Conservation (phyloP, 192 early-diverging fungal species). For the Gamsiella multidivaricata region DNA sequence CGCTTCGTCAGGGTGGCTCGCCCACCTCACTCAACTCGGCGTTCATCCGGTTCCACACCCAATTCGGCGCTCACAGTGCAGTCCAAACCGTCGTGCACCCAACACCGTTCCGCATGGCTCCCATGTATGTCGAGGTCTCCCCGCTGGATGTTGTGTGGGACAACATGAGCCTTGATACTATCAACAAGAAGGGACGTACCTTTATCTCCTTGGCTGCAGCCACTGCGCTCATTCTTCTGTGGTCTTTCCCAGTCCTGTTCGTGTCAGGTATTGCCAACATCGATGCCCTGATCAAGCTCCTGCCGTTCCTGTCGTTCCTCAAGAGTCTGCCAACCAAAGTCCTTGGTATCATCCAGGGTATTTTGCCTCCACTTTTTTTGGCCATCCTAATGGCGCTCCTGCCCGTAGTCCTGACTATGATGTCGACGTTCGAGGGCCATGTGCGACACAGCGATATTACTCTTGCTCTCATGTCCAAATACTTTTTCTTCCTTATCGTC, state of each 20-base stretch:
- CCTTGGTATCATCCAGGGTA: slow-evolving; percentile 70
- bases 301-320: slow-evolving; percentile 39
- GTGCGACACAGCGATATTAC: slow-evolving; percentile 27
- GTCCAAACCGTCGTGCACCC: slow-evolving; percentile 52
- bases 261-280: slow-evolving; percentile 38
- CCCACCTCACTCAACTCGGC: slow-evolving; percentile 67
- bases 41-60: slow-evolving; percentile 84
- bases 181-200: slow-evolving; percentile 64
- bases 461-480: slow-evolving; percentile 59
- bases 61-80: slow-evolving; percentile 68
- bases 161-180: slow-evolving; percentile 70
- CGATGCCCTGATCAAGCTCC: slow-evolving; percentile 2
- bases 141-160: slow-evolving; percentile 86
- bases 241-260: slow-evolving; percentile 71
- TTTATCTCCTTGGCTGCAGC: slow-evolving; percentile 64
- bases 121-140: slow-evolving; percentile 70
- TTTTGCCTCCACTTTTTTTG: slow-evolving; percentile 79
- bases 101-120: slow-evolving; percentile 75
- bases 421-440: slow-evolving; percentile 44
- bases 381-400: slow-evolving; percentile 77
- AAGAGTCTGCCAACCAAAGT: slow-evolving; percentile 41
- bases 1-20: slow-evolving; percentile 28
- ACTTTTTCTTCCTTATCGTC: slow-evolving; percentile 84
- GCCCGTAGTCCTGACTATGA: slow-evolving; percentile 72
- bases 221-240: slow-evolving; percentile 72